Conservation (phyloP, 345 rosid species). For the Ceriops decandra region DNA sequence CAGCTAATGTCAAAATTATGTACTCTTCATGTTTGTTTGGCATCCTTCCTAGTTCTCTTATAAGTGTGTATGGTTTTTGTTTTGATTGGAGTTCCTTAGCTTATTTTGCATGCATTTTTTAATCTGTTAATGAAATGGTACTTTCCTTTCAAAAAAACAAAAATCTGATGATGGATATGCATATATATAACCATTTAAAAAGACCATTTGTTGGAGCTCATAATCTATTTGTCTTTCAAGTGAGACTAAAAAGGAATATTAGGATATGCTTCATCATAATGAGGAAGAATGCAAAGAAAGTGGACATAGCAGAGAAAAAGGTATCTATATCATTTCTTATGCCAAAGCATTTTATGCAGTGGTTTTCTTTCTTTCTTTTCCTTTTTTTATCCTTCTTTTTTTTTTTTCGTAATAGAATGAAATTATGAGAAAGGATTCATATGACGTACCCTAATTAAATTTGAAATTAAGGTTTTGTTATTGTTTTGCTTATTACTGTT, state of each 20-base stretch:
- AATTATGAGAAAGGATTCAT: too few species aligned
- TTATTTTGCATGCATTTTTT: too few species aligned
- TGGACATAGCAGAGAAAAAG: background rate
- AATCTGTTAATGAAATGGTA: too few species aligned
- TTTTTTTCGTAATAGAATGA: too few species aligned
- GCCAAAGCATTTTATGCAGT: background rate
- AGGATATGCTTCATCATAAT: background rate
- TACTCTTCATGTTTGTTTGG: too few species aligned
- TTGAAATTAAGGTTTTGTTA: background rate
- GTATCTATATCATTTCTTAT: background rate
- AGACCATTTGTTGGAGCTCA: background rate
- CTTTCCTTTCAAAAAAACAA: too few species aligned
- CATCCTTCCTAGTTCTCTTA: too few species aligned
- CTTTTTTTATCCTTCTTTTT: too few species aligned
- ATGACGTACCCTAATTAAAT: too few species aligned
- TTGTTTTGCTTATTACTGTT: background rate
- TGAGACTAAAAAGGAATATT: background rate
- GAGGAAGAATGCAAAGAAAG: slow-evolving; percentile 4
- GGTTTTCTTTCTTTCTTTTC: background rate
- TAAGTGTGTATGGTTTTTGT: too few species aligned
- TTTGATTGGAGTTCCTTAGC: too few species aligned
- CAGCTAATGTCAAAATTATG: too few species aligned
- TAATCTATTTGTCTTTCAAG: background rate
- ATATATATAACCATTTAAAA: background rate
- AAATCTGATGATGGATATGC: background rate